Percentiles rank a stretch among this genome's conserved stretches.
Evolutionary conservation across 306 rosid species (phyloP).

Genomic region (Corylus americana): DNA sequence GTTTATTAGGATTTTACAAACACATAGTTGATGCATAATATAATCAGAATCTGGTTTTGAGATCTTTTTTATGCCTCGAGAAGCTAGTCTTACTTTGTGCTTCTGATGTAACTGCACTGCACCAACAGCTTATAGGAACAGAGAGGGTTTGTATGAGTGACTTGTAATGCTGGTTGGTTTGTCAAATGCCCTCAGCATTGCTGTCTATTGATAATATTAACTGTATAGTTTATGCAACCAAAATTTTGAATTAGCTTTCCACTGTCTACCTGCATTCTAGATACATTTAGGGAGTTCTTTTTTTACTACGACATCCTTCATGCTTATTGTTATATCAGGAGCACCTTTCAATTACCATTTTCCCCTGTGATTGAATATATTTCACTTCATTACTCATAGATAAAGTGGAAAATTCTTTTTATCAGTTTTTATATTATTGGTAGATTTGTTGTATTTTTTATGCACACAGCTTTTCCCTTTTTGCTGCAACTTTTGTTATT

Average conservation of each 20-base stretch:
- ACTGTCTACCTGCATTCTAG: neutral
- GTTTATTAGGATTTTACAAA: neutral
- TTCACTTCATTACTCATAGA: slow-evolving; percentile 3
- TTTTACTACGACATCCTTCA: slow-evolving; percentile 13
- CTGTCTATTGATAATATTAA: too few species aligned
- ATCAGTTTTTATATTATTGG: slow-evolving; percentile 1
- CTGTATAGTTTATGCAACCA: neutral
- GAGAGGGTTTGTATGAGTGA: neutral
- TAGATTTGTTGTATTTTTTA: neutral
- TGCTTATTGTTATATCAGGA: slow-evolving; percentile 6
- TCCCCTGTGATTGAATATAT: neutral
- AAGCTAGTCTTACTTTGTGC: neutral
- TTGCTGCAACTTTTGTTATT: slow-evolving; percentile 11
- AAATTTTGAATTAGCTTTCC: neutral
- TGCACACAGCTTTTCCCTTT: slow-evolving; percentile 2
- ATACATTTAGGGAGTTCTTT: neutral
- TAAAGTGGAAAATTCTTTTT: slow-evolving; percentile 4
- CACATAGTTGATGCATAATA: neutral
- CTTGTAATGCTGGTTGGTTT: neutral
- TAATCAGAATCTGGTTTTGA: neutral
- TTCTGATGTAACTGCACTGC: neutral
- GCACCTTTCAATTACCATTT: slow-evolving; percentile 17
- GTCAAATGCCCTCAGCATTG: too few species aligned
- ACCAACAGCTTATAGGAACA: neutral
- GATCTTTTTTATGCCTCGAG: neutral